Percentiles rank a stretch among this genome's conserved stretches.
Conservation (phyloP, 176 grass and related monocot species). For the Zoysia pacifica region DNA sequence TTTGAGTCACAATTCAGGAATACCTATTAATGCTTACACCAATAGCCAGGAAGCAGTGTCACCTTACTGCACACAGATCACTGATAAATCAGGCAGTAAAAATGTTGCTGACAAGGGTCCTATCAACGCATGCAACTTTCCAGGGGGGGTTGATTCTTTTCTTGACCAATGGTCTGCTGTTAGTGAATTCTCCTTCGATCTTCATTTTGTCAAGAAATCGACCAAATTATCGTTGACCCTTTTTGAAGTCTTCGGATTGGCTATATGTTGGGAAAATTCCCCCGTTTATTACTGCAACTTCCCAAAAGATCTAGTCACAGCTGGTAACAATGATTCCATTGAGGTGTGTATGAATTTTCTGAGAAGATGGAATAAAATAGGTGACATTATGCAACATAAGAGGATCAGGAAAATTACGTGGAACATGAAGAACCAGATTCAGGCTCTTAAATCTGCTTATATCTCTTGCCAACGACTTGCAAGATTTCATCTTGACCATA, state of each 20-base stretch:
- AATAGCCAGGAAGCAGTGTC: slow-evolving; percentile 36
- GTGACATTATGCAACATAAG: slow-evolving; percentile 65
- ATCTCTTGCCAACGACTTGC: slow-evolving; percentile 72
- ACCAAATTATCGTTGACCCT: slow-evolving; percentile 36
- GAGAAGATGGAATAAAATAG: slow-evolving; percentile 73
- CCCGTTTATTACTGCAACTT: slow-evolving; percentile 87
- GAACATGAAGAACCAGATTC: slow-evolving; percentile 91
- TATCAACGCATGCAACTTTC: slow-evolving; percentile 61
- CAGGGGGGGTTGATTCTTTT: slow-evolving; percentile 82
- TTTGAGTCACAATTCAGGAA: slow-evolving; percentile 26
- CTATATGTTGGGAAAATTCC: slow-evolving; percentile 90
- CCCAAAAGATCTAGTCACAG: slow-evolving; percentile 66
- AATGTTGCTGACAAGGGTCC: slow-evolving; percentile 63
- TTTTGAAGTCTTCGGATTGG: slow-evolving; percentile 87
- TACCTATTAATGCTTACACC: slow-evolving; percentile 25
- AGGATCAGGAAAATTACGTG: slow-evolving; percentile 74
- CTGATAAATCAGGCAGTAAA: slow-evolving; percentile 29
- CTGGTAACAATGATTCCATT: slow-evolving; percentile 44
- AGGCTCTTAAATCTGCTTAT: slow-evolving; percentile 81
- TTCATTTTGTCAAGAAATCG: slow-evolving; percentile 74
- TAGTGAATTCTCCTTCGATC: slow-evolving; percentile 84
- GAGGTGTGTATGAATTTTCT: slow-evolving; percentile 55
- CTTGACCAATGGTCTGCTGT: slow-evolving; percentile 69
- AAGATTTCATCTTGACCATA: slow-evolving; percentile 53
- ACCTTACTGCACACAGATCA: slow-evolving; percentile 35